Conservation (phyloP, 768 basidiomycete species). For the Sistotremastrum niveocremeum region DNA sequence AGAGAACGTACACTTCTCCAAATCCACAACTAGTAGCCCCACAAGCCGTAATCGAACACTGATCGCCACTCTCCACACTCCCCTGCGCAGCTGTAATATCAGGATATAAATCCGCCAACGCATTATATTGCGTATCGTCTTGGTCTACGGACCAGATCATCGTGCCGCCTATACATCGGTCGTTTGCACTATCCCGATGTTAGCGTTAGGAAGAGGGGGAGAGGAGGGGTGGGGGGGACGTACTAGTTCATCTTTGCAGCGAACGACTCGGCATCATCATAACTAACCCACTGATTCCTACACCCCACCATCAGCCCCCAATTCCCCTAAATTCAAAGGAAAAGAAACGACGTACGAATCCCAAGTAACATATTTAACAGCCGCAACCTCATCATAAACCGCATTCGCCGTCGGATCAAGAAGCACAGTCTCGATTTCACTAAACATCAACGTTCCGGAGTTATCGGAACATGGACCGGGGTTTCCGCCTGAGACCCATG, state of each 20-base stretch:
- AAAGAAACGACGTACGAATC: neutral
- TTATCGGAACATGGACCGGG: constrained; percentile 1
- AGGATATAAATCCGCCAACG: no score
- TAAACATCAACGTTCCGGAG: constrained; percentile 1
- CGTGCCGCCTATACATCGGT: no score
- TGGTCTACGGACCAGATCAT: constrained; percentile 2
- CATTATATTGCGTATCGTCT: neutral
- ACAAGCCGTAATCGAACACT: no score
- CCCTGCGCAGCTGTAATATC: no score
- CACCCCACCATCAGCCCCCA: no score
- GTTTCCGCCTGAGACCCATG: neutral
- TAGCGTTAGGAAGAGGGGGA: no score
- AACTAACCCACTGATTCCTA: constrained; percentile 1
- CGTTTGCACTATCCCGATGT: no score
- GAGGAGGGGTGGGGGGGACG: no score
- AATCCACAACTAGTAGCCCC: no score
- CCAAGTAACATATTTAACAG: constrained; percentile 1
- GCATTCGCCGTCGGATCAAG: neutral
- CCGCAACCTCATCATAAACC: constrained; percentile 1
- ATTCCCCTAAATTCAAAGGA: no score
- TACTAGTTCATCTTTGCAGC: neutral
- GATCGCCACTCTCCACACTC: no score
- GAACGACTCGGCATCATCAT: constrained; percentile 1
- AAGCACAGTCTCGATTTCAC: constrained; percentile 2
- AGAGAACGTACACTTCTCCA: no score